Conservation (phyloP, 805 yeast genomes). For the Pichia occidentalis region DNA sequence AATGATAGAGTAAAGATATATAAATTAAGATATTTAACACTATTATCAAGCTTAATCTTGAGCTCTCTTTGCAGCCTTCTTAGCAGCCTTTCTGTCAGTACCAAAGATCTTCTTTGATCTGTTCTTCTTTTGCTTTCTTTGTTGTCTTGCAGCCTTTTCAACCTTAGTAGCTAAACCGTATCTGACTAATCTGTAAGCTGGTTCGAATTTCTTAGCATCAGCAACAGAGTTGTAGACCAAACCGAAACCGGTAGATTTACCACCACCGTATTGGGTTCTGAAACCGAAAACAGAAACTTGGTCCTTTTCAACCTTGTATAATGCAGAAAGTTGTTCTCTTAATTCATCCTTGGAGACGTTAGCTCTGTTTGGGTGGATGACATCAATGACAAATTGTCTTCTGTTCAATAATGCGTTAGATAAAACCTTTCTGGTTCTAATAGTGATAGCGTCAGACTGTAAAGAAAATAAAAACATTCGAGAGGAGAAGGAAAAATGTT, state of each 20-base stretch:
- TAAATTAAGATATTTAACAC: neutral
- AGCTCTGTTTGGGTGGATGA: slow-evolving; percentile 98
- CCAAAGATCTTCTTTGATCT: slow-evolving; percentile 99
- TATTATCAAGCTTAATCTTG: slow-evolving; percentile 50
- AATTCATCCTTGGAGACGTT: slow-evolving; percentile 99
- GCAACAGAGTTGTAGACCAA: slow-evolving; percentile 96
- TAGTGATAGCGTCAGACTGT: slow-evolving; percentile 98
- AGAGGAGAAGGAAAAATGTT: slow-evolving; percentile 14
- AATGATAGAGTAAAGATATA: slow-evolving; percentile 2
- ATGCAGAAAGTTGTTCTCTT: slow-evolving; percentile 63
- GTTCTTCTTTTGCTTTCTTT: slow-evolving; percentile 99
- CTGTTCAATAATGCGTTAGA: slow-evolving; percentile 98
- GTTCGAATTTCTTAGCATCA: slow-evolving; percentile 98
- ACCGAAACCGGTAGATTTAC: slow-evolving; percentile 99
- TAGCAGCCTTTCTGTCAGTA: slow-evolving; percentile 93
- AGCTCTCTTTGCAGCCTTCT: slow-evolving; percentile 84
- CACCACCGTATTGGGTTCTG: slow-evolving; percentile 99
- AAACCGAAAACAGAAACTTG: slow-evolving; percentile 93
- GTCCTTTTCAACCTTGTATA: slow-evolving; percentile 62
- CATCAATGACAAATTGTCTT: slow-evolving; percentile 99
- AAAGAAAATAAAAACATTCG: slow-evolving; percentile 4
- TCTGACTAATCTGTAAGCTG: slow-evolving; percentile 98
- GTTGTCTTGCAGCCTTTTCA: slow-evolving; percentile 98
- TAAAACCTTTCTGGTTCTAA: slow-evolving; percentile 99
- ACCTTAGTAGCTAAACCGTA: slow-evolving; percentile 94